Evolutionary conservation across 371 early-diverging fungal species (phyloP), one percentile per base, ranked within the genome.

Genomic region (Coemansia sp.): DNA sequence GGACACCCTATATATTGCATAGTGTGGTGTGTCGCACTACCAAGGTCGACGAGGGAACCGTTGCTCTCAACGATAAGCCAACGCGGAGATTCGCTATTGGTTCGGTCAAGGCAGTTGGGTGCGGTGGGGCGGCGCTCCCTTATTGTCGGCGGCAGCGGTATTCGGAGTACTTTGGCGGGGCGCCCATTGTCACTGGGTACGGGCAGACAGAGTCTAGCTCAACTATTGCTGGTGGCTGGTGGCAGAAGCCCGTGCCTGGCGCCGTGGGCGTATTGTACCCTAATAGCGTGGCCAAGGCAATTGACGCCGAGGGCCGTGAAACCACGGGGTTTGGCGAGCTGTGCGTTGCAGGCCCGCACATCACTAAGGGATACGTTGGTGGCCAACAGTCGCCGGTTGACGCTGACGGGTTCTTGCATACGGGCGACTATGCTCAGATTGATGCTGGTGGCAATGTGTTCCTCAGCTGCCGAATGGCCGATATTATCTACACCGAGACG

Each of bases 111-210:
- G 51, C 37, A 2, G n/a, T 75, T 4, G 58, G 49, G 0, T 75
- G 76, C 14, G 76, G 76, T 5, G 76, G 76, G 5, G 67, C 76
- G 1, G 47, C 52, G 34, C 33, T 67, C 6, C 64, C 74, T 4
- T 57, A 58, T 0, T 4, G n/a, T 31, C 60, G 36, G 51, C 46
- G 18, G n/a, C 37, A 42, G 38, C 40, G 39, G 55, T 66, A 48
- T n/a, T 37, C 44, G 16, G 53, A 55, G 34, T 60, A 56, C 43
- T 67, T 75, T 47, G 44, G 42, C 37, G 42, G 48, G 0, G 64
- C 61, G 0, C 34, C 58, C 6, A 38, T 75, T 2, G 18, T 43
- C 0, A 5, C 8, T 37, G 38, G 18, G 24, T 53, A 53, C 37
- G 53, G 53, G 8, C 53, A 53, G 16, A 24, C 53, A 7, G 53